Conservation (phyloP, 768 basidiomycete species). For the Coprinopsis strossmayeri region DNA sequence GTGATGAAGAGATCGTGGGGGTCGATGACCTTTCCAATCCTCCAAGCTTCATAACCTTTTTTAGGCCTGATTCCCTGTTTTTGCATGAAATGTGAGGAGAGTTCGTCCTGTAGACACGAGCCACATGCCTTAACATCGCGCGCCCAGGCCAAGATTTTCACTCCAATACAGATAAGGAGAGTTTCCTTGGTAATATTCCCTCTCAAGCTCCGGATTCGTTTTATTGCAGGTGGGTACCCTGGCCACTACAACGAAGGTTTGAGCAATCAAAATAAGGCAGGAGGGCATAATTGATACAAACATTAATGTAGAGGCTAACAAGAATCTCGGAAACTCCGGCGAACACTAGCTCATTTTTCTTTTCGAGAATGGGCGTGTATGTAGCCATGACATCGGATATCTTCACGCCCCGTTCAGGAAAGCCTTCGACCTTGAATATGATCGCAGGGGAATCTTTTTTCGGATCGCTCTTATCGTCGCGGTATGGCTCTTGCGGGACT, state of each 20-base stretch:
- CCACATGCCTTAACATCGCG: conserved; percentile 26
- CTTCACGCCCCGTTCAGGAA: conserved; percentile 24
- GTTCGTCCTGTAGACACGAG: too few species aligned
- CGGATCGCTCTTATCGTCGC: conserved; percentile 8
- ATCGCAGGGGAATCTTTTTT: conserved; percentile 18
- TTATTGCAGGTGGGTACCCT: conserved; percentile 36
- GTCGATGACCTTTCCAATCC: conserved; percentile 17
- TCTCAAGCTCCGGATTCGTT: conserved; percentile 28
- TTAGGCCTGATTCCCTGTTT: conserved; percentile 19
- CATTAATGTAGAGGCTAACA: conserved; percentile 29
- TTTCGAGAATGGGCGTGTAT: conserved; percentile 15
- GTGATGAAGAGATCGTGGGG: conserved; percentile 29
- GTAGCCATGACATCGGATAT: conserved; percentile 21
- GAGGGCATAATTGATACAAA: conserved; percentile 15
- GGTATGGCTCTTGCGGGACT: conserved; percentile 18
- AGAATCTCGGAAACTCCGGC: conserved; percentile 17
- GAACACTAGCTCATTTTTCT: conserved; percentile 18
- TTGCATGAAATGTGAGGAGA: not conserved
- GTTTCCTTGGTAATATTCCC: conserved; percentile 24
- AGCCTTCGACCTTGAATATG: conserved; percentile 21
- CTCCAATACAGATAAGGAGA: conserved; percentile 24
- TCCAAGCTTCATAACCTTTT: conserved; percentile 32
- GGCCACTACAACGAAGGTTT: conserved; percentile 33
- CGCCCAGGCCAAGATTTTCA: conserved; percentile 24
- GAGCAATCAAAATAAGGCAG: not conserved